A percentile compares a stretch with the other conserved stretches of the same genome.
Evolutionary conservation across 1,284 basidiomycete genomes (phyloP).

Genomic region (Xerocomus nothofagi): DNA sequence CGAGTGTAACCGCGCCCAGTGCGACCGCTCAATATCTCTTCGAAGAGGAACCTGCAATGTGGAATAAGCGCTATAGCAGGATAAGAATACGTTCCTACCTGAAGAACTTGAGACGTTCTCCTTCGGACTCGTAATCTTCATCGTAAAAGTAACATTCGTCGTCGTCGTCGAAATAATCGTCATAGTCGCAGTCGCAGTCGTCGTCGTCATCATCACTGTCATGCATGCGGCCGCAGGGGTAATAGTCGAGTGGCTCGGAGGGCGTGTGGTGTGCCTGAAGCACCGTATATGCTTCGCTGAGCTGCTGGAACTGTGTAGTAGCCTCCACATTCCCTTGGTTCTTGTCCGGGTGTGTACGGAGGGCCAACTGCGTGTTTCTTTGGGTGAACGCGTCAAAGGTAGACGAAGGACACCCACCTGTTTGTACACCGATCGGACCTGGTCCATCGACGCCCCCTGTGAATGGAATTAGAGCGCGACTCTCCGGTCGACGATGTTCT

Average conservation of each 20-base stretch:
- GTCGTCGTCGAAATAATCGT: slow-evolving; percentile 38
- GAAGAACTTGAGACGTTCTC: slow-evolving; percentile 43
- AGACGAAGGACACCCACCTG: slow-evolving; percentile 42
- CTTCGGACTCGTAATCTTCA: slow-evolving; percentile 35
- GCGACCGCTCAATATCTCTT: slow-evolving; percentile 44
- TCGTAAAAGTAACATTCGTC: slow-evolving; percentile 38
- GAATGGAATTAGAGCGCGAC: slow-evolving; percentile 9
- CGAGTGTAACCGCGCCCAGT: slow-evolving; percentile 24
- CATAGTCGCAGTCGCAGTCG: slow-evolving; percentile 32
- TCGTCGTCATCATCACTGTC: slow-evolving; percentile 29
- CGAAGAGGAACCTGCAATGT: slow-evolving; percentile 45
- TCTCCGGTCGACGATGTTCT: slow-evolving; percentile 1
- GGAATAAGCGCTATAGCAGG: slow-evolving; percentile 2
- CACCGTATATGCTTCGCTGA: slow-evolving; percentile 66
- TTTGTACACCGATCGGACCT: slow-evolving; percentile 66
- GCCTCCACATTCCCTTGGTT: slow-evolving; percentile 63
- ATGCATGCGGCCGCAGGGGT: slow-evolving; percentile 13
- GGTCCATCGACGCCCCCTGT: slow-evolving; percentile 60
- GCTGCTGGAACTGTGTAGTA: slow-evolving; percentile 63
- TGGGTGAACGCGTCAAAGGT: slow-evolving; percentile 2
- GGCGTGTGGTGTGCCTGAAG: slow-evolving; percentile 53
- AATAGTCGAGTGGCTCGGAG: slow-evolving; percentile 26
- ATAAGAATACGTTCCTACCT: slow-evolving; percentile 34
- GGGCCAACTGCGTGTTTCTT: slow-evolving; percentile 48
- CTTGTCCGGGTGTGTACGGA: slow-evolving; percentile 74